Conservation (phyloP, 1,284 basidiomycete genomes). For the Ganoderma meredithae region DNA sequence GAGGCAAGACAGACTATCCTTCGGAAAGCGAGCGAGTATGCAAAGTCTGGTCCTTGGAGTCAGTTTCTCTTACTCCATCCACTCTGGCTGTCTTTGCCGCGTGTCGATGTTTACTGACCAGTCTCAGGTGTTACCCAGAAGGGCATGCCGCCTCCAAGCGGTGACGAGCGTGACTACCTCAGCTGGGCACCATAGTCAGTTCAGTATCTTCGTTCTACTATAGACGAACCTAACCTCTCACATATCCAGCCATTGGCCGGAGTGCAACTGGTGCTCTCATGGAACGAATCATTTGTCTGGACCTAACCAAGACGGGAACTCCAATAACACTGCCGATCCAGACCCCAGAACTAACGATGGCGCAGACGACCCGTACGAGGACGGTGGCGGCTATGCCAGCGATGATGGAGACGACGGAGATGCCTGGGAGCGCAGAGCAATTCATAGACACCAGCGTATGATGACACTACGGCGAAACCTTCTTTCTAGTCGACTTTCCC, state of each 20-base stretch:
- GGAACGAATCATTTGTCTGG: conserved; percentile 40
- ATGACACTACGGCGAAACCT: conserved; percentile 21
- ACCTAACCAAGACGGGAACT: conserved; percentile 31
- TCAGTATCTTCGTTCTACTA: neutral
- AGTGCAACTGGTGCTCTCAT: conserved; percentile 53
- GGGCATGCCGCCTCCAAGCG: conserved; percentile 42
- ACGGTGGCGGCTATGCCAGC: conserved; percentile 15
- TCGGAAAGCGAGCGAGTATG: conserved; percentile 52
- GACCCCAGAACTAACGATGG: conserved; percentile 15
- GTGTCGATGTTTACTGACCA: too few relatives aligned
- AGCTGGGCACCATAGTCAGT: conserved; percentile 68
- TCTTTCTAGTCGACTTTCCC: neutral
- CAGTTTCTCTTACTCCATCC: conserved; percentile 3
- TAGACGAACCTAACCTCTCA: conserved; percentile 17
- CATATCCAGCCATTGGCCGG: conserved; percentile 61
- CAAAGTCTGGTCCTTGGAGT: conserved; percentile 63
- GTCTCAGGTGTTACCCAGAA: conserved; percentile 36
- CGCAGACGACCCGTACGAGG: conserved; percentile 26
- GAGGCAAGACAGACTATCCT: conserved; percentile 52
- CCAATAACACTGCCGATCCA: conserved; percentile 20
- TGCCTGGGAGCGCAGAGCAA: conserved; percentile 8
- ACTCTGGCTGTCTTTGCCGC: neutral
- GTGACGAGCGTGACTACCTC: conserved; percentile 57
- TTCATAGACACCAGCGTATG: conserved; percentile 32
- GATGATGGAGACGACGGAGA: conserved; percentile 20